These are phyloP conservation scores for Kuraishia hungarica DNA, from an alignment of 805 yeast genomes.

Conservation along the genomic window DNA sequence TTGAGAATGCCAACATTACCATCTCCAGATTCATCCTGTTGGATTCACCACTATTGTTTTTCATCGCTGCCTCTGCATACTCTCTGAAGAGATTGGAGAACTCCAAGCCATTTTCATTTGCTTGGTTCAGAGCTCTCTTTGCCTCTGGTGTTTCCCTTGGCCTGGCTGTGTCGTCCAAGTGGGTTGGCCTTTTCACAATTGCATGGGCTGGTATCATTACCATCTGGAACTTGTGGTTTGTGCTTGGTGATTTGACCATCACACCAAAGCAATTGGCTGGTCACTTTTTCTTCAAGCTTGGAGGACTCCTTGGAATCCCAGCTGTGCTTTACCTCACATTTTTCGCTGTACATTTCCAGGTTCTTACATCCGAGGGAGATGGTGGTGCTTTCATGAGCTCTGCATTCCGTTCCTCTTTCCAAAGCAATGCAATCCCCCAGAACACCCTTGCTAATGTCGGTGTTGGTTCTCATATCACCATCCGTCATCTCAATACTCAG, in stretches of 20 bases:
- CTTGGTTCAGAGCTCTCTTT: constrained; percentile 46
- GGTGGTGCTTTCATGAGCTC: constrained; percentile 49
- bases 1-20: constrained; percentile 61
- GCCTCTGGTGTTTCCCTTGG: constrained; percentile 45
- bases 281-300: constrained; percentile 44
- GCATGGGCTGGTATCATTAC: constrained; percentile 51
- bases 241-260: constrained; percentile 59
- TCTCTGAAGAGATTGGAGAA: constrained; percentile 41
- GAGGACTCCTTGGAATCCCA: constrained; percentile 51
- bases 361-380: constrained; percentile 54
- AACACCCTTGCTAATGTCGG: constrained; percentile 62
- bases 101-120: constrained; percentile 28
- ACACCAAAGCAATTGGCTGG: constrained; percentile 30
- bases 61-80: constrained; percentile 39
- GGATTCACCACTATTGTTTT: constrained; percentile 36
- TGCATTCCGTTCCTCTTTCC: constrained; percentile 50
- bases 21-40: constrained; percentile 46
- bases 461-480: constrained; percentile 54
- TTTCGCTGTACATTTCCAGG: constrained; percentile 56
- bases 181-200: constrained; percentile 63
- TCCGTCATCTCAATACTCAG: constrained; percentile 61
- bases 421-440: constrained; percentile 52
- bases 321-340: constrained; percentile 42
- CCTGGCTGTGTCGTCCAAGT: constrained; percentile 52
- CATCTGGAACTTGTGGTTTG: constrained; percentile 51